Evolutionary conservation across 192 early-diverging fungal species (phyloP).

Genomic region (Powellomyces hirtus): DNA sequence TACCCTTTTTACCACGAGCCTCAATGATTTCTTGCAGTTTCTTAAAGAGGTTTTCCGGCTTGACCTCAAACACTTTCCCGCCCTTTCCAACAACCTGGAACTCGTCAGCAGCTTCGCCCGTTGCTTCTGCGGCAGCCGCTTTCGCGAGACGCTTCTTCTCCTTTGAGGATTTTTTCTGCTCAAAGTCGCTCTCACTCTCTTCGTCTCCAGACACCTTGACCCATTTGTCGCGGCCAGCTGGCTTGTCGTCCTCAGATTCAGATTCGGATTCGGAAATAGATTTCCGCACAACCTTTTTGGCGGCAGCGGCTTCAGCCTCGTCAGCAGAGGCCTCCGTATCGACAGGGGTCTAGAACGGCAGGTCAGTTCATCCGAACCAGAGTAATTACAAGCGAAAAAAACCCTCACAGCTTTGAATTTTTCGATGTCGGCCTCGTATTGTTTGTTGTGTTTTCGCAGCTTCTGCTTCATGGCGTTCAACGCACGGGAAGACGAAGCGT

Average conservation of each 20-base stretch:
- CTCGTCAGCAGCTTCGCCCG: conserved; percentile 31
- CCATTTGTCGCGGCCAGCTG: conserved; percentile 59
- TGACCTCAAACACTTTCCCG: conserved; percentile 57
- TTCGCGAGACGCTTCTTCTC: conserved; percentile 6
- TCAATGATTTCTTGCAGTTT: conserved; percentile 73
- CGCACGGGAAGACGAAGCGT: conserved; percentile 72
- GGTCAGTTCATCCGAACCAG: too few species aligned
- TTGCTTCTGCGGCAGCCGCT: conserved; percentile 13
- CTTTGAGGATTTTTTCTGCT: conserved; percentile 17
- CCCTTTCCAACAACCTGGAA: conserved; percentile 55
- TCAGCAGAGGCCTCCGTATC: conserved; percentile 49
- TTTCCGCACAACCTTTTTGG: conserved; percentile 23
- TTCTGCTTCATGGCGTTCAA: conserved; percentile 92
- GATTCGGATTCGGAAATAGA: conserved; percentile 54
- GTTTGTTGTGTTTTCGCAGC: conserved; percentile 84
- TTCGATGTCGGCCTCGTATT: conserved; percentile 68
- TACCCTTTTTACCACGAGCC: conserved; percentile 92
- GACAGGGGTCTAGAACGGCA: too few species aligned
- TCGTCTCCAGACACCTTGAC: conserved; percentile 9
- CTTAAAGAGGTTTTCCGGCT: conserved; percentile 78
- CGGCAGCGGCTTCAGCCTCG: conserved; percentile 45
- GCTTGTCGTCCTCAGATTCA: conserved; percentile 46
- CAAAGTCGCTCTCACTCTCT: conserved; percentile 14
- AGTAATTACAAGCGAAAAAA: too few species aligned
- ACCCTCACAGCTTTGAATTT: conserved; percentile 57